Conservation (phyloP, 169 alveolate species). For the Pseudocohnilembus persalinus region DNA sequence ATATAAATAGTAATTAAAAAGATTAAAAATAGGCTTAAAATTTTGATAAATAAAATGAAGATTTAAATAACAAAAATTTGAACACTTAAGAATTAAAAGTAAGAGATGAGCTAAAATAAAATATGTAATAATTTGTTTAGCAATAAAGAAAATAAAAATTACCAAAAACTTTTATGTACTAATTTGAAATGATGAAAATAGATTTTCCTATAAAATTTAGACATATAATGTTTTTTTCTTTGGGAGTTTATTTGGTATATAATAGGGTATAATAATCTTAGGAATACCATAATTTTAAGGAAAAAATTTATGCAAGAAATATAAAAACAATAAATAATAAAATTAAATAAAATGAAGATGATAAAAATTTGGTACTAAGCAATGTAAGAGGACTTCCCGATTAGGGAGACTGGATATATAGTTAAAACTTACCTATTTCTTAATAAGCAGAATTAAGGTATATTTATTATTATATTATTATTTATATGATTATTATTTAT, state of each 20-base stretch:
- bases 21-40: too few species aligned
- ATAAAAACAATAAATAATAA: too few species aligned
- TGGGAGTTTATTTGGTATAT: background rate
- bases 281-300: background rate
- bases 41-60: too few species aligned
- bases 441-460: too few species aligned
- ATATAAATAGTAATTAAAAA: too few species aligned
- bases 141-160: background rate
- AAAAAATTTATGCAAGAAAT: background rate
- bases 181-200: background rate
- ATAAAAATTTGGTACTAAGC: too few species aligned
- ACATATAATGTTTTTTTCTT: background rate
- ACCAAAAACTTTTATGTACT: background rate
- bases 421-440: background rate
- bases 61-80: too few species aligned
- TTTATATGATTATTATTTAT: too few species aligned
- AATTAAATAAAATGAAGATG: background rate
- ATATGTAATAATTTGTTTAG: too few species aligned
- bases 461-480: too few species aligned
- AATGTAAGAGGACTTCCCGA: background rate
- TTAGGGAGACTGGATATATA: background rate
- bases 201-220: background rate
- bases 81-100: too few species aligned
- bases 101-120: too few species aligned
- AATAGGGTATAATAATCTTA: background rate